These are phyloP conservation scores for Davidsoniella eucalypti DNA, from an alignment of 2,329 filamentous ascomycete genomes.

Conservation along the genomic window DNA sequence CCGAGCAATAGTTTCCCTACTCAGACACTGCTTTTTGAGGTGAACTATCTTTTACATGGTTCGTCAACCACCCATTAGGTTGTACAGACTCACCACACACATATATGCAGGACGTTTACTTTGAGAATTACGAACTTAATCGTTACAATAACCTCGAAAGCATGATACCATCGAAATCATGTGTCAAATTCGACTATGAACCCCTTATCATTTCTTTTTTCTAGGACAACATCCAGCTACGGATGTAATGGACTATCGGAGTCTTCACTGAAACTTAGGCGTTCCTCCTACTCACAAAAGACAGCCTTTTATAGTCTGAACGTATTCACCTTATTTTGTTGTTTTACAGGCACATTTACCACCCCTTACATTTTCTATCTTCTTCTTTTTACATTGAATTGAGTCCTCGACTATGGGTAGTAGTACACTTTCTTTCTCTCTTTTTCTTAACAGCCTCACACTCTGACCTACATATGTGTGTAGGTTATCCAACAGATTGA, in stretches of 20 bases:
- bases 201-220: not conserved
- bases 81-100: conserved; percentile 5
- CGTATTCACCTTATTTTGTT: not conserved
- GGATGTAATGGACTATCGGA: too few relatives aligned
- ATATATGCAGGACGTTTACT: conserved; percentile 4
- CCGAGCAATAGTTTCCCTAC: not conserved
- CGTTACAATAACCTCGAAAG: too few relatives aligned
- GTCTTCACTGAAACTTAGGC: not conserved
- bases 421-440: not conserved
- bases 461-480: too few relatives aligned
- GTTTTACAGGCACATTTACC: not conserved
- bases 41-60: not conserved
- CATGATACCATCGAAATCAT: too few relatives aligned
- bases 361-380: not conserved
- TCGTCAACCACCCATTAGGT: conserved; percentile 1
- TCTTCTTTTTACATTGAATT: not conserved
- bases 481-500: too few relatives aligned
- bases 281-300: not conserved
- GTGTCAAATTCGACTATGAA: too few relatives aligned
- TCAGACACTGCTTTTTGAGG: not conserved
- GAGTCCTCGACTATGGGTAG: not conserved
- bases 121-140: not conserved
- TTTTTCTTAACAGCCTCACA: too few relatives aligned
- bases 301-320: not conserved
- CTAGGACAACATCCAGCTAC: not conserved